Percentiles rank a stretch among this genome's conserved stretches.
These are phyloP conservation scores for Pichia inconspicua DNA, from an alignment of 1,139 yeast species.

Conservation along the genomic window DNA sequence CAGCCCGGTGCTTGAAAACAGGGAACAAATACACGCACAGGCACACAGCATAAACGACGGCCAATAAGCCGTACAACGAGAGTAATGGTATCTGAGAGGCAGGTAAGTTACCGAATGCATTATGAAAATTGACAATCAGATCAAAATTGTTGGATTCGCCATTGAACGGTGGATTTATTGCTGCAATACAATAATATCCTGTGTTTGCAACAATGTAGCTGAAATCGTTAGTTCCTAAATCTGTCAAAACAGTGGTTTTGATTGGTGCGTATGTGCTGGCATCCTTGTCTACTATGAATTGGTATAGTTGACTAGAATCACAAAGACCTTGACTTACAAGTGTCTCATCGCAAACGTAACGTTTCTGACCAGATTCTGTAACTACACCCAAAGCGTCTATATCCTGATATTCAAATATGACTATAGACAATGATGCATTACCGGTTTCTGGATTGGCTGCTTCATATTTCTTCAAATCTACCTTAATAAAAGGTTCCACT, in stretches of 20 bases:
- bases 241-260: constrained; percentile 46
- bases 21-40: constrained; percentile 79
- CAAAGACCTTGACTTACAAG: constrained; percentile 61
- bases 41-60: constrained; percentile 75
- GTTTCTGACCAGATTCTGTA: constrained; percentile 29
- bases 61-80: constrained; percentile 80
- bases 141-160: constrained; percentile 35
- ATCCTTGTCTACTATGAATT: constrained; percentile 46
- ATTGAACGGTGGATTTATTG: constrained; percentile 36
- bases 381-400: constrained; percentile 55
- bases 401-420: constrained; percentile 81
- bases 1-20: constrained; percentile 78
- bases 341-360: constrained; percentile 67
- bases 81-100: constrained; percentile 90
- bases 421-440: constrained; percentile 49
- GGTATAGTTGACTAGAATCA: constrained; percentile 45
- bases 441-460: constrained; percentile 27
- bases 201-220: constrained; percentile 63
- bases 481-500: constrained; percentile 49
- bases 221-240: constrained; percentile 52
- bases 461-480: constrained; percentile 27
- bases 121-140: constrained; percentile 71
- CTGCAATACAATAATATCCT: constrained; percentile 88
- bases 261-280: constrained; percentile 39
- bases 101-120: constrained; percentile 81